A percentile compares a stretch with the other conserved stretches of the same genome.
Conservation (phyloP, 129 eudicot species). For the Arctium minus region DNA sequence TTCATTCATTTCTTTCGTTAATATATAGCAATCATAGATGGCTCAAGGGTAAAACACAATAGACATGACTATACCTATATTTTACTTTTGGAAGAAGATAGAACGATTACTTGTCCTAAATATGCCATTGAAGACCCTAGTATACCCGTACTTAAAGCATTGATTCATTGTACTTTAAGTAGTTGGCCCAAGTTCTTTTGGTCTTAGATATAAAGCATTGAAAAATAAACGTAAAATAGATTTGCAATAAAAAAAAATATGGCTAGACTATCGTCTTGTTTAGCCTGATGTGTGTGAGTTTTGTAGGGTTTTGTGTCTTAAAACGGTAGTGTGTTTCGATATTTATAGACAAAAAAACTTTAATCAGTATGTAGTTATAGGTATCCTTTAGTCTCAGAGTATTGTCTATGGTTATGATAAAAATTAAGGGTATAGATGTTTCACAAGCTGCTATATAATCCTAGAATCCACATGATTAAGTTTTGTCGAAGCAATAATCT, state of each 20-base stretch:
- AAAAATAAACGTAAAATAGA: background rate
- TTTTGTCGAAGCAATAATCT: background rate
- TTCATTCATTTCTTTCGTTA: background rate
- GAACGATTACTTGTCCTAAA: background rate
- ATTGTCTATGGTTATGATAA: background rate
- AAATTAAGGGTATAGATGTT: background rate
- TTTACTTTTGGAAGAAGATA: background rate
- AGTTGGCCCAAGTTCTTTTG: conserved; percentile 10
- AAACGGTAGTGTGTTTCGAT: background rate
- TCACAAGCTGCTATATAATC: background rate
- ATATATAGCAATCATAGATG: background rate
- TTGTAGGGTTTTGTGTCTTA: background rate
- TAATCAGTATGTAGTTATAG: background rate
- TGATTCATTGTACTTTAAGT: conserved; percentile 7
- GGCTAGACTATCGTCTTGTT: conserved; percentile 9
- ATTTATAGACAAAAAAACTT: conserved; percentile 11
- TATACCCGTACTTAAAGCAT: background rate
- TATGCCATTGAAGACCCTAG: conserved; percentile 3
- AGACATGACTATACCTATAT: background rate
- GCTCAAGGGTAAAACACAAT: background rate
- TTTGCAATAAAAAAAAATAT: background rate
- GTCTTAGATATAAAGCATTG: conserved; percentile 1
- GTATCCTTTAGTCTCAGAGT: background rate
- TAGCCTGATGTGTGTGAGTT: conserved; percentile 4
- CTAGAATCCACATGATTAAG: background rate